Evolutionary conservation across 1,139 yeast species (phyloP).

Genomic region (Taphrina populina): DNA sequence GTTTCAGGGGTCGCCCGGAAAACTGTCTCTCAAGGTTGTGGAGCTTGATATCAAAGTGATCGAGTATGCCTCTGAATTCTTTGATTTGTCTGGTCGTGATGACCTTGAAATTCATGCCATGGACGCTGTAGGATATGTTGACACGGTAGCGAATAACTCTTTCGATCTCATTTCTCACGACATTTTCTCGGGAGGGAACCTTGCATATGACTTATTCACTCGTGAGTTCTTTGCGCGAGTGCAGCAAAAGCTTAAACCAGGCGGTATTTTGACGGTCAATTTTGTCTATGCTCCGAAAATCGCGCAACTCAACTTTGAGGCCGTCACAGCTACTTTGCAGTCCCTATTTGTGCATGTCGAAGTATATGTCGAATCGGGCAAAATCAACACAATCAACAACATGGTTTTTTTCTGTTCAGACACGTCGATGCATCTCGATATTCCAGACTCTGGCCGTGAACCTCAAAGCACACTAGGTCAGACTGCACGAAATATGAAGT

Average conservation of each 20-base stretch:
- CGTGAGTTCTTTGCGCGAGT: slow-evolving; percentile 12
- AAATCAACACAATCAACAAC: slow-evolving; percentile 13
- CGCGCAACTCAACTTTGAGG: not conserved
- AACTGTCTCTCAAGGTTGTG: slow-evolving; percentile 5
- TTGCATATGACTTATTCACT: slow-evolving; percentile 22
- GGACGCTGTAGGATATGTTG: slow-evolving; percentile 7
- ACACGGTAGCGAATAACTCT: not conserved
- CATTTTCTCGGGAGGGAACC: slow-evolving; percentile 21
- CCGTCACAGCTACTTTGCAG: slow-evolving; percentile 8
- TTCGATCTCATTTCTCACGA: slow-evolving; percentile 28
- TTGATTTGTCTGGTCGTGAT: slow-evolving; percentile 1
- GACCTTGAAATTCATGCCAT: not conserved
- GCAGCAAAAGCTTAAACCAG: not conserved
- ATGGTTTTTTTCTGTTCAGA: slow-evolving; percentile 21
- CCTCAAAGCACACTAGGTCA: slow-evolving; percentile 8
- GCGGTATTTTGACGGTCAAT: slow-evolving; percentile 20
- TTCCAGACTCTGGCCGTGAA: slow-evolving; percentile 7
- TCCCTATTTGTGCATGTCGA: slow-evolving; percentile 14
- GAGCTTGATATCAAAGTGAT: slow-evolving; percentile 18
- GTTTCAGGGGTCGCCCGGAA: not conserved
- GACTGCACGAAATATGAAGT: slow-evolving; percentile 18
- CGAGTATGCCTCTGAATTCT: slow-evolving; percentile 10
- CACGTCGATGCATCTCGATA: not conserved
- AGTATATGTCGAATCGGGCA: slow-evolving; percentile 21
- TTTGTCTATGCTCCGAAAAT: slow-evolving; percentile 14